phyloP scores from a whole-genome alignment of 2,329 filamentous ascomycete genomes.

The Xylogone sp. region DNA sequence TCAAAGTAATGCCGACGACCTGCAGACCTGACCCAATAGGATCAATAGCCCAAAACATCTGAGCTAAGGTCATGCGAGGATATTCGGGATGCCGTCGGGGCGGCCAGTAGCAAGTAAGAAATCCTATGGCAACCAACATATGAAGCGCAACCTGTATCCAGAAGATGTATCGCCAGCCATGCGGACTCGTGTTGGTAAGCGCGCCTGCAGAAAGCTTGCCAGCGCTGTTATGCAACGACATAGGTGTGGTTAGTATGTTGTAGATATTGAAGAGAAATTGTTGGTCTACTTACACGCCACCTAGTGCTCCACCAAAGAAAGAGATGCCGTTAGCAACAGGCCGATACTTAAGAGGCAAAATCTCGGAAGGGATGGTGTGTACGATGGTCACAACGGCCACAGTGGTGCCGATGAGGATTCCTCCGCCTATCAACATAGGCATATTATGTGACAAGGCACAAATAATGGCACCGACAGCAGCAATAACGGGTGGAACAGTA shows the following conservation, averaged over 20 bases:
- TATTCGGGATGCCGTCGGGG: constrained; percentile 31
- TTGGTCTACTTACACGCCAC: constrained; percentile 42
- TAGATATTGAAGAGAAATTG: background rate
- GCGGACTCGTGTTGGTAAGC: constrained; percentile 41
- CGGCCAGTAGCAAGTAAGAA: constrained; percentile 47
- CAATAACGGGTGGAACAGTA: constrained; percentile 46
- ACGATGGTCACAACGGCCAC: constrained; percentile 52
- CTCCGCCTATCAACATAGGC: constrained; percentile 52
- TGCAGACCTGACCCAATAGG: no score
- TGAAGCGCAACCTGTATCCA: constrained; percentile 56
- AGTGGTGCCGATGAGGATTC: constrained; percentile 50
- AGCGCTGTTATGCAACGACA: constrained; percentile 30
- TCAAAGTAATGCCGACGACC: no score
- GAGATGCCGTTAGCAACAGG: constrained; percentile 51
- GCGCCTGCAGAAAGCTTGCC: constrained; percentile 47
- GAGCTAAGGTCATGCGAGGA: constrained; percentile 34
- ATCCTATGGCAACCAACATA: constrained; percentile 40
- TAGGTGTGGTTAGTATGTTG: background rate
- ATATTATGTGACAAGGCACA: constrained; percentile 52
- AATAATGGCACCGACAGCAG: constrained; percentile 48
- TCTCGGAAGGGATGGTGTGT: constrained; percentile 52
- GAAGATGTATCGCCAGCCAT: constrained; percentile 53
- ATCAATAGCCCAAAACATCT: no score
- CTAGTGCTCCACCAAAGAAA: constrained; percentile 46
- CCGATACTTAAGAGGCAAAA: constrained; percentile 52